Evolutionary conservation across 2,329 filamentous ascomycete species (phyloP).

Genomic region (Verticillium dahliae): DNA sequence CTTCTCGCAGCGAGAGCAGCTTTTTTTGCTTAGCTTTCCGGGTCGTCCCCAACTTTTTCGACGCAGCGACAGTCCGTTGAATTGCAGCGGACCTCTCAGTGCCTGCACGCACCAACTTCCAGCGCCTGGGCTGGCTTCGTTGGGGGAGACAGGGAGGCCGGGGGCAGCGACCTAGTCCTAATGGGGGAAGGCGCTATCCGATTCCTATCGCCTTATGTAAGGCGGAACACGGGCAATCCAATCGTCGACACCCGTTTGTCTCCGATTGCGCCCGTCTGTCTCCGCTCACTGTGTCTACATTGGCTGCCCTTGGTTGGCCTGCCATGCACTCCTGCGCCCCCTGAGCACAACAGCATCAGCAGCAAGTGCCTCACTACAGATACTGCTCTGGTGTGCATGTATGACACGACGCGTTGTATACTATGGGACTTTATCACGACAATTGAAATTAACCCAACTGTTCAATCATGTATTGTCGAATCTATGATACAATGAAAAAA

Average conservation of each 20-base stretch:
- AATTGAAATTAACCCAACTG: neutral
- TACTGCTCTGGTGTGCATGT: no score
- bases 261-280: neutral
- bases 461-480: neutral
- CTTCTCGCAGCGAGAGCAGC: neutral
- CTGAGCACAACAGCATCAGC: no score
- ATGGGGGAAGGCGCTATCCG: neutral
- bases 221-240: neutral
- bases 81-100: conserved; percentile 9
- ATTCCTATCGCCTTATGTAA: neutral
- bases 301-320: no score
- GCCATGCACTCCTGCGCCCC: no score
- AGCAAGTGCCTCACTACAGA: no score
- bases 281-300: neutral
- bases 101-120: conserved; percentile 1
- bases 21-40: conserved; percentile 12
- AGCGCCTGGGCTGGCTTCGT: conserved; percentile 4
- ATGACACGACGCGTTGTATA: no score
- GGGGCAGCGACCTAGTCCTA: conserved; percentile 1
- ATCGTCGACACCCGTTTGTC: neutral
- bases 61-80: conserved; percentile 12
- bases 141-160: conserved; percentile 6
- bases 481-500: neutral
- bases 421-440: no score
- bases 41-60: conserved; percentile 8